phyloP scores from a whole-genome alignment of 2,329 filamentous ascomycete genomes.

The Thielaviopsis punctulata region DNA sequence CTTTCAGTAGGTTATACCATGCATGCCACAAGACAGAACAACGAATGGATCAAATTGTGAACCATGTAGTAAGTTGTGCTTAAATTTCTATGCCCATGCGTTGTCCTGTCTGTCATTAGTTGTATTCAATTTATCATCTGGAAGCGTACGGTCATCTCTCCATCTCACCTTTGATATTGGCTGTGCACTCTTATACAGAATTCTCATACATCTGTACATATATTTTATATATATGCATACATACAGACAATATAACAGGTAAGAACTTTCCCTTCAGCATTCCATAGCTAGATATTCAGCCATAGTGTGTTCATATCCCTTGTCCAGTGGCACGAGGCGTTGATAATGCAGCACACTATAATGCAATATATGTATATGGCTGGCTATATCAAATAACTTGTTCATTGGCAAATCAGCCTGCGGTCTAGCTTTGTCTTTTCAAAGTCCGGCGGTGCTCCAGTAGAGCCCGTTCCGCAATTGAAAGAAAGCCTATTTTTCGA shows the following conservation, averaged over 20 bases:
- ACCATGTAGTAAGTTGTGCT: no score
- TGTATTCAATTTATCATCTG: no score
- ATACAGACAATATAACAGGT: neutral
- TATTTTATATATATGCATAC: neutral
- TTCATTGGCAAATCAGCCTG: neutral
- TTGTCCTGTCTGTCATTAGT: no score
- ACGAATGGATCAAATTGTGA: no score
- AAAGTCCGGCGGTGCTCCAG: neutral
- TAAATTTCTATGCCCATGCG: no score
- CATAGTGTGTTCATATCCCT: neutral
- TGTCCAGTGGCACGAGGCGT: neutral
- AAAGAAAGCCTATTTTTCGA: neutral
- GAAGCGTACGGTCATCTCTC: neutral
- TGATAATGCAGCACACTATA: no score
- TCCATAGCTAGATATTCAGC: neutral
- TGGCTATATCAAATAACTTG: neutral
- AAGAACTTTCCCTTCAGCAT: neutral
- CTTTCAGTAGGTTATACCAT: no score
- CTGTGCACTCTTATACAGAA: no score
- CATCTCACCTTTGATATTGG: no score
- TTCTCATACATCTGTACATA: no score
- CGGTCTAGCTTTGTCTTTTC: neutral
- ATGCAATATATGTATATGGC: neutral
- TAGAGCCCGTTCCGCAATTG: neutral
- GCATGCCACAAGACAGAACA: no score